Percentiles rank a stretch among this genome's conserved stretches.
Evolutionary conservation across 768 basidiomycete species (phyloP).

Genomic region (Trametes sanguinea): DNA sequence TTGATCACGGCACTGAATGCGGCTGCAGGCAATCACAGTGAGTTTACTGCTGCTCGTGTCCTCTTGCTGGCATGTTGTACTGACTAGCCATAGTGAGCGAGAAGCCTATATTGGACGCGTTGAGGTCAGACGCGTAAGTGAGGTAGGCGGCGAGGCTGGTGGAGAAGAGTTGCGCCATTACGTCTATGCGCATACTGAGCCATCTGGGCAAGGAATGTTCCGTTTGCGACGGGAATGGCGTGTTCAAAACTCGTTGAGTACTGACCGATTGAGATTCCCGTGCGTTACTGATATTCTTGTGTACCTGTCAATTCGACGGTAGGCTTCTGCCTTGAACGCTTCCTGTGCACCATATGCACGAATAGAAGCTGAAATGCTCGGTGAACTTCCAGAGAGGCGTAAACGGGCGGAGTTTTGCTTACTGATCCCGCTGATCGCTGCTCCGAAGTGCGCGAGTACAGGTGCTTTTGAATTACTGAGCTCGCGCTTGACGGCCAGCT

Average conservation of each 20-base stretch:
- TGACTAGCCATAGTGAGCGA: constrained; percentile 42
- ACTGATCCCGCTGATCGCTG: constrained; percentile 53
- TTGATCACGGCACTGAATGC: constrained; percentile 56
- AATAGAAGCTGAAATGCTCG: constrained; percentile 39
- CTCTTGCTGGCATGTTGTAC: not conserved
- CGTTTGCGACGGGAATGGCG: too few relatives aligned
- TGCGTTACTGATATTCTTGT: constrained; percentile 39
- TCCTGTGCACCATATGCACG: constrained; percentile 56
- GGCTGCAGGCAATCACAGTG: constrained; percentile 28
- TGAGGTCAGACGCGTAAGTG: constrained; percentile 43
- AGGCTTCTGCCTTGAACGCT: constrained; percentile 41
- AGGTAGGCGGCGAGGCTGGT: constrained; percentile 50
- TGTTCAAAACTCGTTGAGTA: not conserved
- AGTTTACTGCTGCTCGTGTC: too few relatives aligned
- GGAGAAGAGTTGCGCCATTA: constrained; percentile 48
- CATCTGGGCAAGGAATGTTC: constrained; percentile 33
- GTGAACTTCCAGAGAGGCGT: not conserved
- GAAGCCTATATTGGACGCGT: constrained; percentile 40
- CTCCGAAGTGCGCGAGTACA: constrained; percentile 51
- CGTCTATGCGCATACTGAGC: constrained; percentile 54
- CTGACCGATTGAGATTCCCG: constrained; percentile 44
- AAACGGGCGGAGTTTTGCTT: constrained; percentile 4
- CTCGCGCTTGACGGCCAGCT: constrained; percentile 57
- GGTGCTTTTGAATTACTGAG: constrained; percentile 52
- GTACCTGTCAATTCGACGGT: constrained; percentile 49